Conservation (phyloP, 257 asterid species). For the Nemophila menziesii region DNA sequence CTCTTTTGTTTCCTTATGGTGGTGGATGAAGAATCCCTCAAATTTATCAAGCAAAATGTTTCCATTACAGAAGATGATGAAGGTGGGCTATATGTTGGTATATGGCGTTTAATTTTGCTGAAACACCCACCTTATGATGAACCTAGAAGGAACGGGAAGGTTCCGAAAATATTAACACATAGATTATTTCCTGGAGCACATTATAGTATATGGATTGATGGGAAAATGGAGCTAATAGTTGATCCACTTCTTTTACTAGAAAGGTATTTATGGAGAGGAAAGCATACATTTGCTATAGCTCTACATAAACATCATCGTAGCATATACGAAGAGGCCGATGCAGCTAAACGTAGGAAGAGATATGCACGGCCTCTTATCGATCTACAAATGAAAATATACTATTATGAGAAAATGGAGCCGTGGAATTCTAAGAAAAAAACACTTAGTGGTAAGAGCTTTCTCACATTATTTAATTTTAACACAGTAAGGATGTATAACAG, state of each 20-base stretch:
- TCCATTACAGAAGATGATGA: constrained; percentile 59
- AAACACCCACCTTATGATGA: constrained; percentile 92
- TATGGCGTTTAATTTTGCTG: constrained; percentile 83
- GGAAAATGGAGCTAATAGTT: constrained; percentile 96
- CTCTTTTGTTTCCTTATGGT: constrained; percentile 92
- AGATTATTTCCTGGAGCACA: constrained; percentile 83
- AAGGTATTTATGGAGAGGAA: constrained; percentile 95
- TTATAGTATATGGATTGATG: constrained; percentile 98
- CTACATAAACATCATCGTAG: constrained; percentile 79
- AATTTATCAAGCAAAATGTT: constrained; percentile 55
- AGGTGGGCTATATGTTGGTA: constrained; percentile 91
- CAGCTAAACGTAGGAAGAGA: constrained; percentile 88
- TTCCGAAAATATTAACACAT: constrained; percentile 93
- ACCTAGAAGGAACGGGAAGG: constrained; percentile 97
- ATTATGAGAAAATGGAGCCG: constrained; percentile 77
- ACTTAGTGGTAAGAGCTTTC: constrained; percentile 44
- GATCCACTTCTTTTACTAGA: constrained; percentile 90
- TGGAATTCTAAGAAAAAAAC: constrained; percentile 57
- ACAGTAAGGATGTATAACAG: not conserved
- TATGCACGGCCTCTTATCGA: constrained; percentile 95
- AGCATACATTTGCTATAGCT: constrained; percentile 89
- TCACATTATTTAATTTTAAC: not conserved
- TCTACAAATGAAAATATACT: constrained; percentile 78
- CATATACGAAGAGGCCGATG: constrained; percentile 83
- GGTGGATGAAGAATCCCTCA: constrained; percentile 80